phyloP scores from a whole-genome alignment of 176 grass and related monocot genomes.

The Cenchrus fungigraminus region DNA sequence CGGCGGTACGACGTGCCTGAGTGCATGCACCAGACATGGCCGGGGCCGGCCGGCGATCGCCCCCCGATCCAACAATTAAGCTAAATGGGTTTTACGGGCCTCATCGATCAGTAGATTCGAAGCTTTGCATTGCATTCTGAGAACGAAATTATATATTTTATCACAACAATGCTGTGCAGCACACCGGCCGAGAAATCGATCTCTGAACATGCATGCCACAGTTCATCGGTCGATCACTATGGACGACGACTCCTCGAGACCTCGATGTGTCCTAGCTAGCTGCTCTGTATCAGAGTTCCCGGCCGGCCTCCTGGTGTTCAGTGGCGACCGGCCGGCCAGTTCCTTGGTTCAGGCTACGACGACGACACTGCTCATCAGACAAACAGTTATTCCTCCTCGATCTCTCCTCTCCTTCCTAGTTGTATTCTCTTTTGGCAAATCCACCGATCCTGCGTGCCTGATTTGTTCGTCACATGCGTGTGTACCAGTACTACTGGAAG shows the following conservation, averaged over 20 bases:
- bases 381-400: background rate
- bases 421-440: background rate
- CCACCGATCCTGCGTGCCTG: background rate
- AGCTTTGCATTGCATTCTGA: no score
- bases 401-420: background rate
- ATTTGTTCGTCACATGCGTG: conserved; percentile 29
- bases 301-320: background rate
- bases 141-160: no score
- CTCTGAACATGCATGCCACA: no score
- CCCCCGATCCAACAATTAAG: no score
- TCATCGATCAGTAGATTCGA: no score
- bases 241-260: no score
- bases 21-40: no score
- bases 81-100: no score
- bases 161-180: no score
- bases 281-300: background rate
- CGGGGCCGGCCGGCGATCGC: background rate
- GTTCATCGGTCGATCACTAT: no score
- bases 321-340: background rate
- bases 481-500: background rate
- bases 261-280: no score
- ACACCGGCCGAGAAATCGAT: no score
- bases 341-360: background rate
- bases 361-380: background rate
- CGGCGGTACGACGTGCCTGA: background rate